Evolutionary conservation across 192 early-diverging fungal species (phyloP).

Genomic region (Thoreauomyces humboldtii): DNA sequence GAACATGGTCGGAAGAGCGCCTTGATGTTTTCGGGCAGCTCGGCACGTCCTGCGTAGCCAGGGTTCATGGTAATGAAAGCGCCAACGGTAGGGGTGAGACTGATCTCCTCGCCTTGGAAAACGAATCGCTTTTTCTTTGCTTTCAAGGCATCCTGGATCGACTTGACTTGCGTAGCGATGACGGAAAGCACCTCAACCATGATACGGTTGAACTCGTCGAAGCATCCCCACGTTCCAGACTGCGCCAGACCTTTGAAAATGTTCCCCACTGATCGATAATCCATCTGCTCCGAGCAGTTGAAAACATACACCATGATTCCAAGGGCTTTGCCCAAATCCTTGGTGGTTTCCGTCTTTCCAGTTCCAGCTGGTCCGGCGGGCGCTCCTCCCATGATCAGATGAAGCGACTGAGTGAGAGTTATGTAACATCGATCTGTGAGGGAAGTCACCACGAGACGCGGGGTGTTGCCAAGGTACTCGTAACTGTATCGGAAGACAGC

Average conservation of each 20-base stretch:
- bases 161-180: constrained; percentile 65
- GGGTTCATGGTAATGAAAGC: constrained; percentile 68
- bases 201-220: constrained; percentile 67
- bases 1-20: constrained; percentile 66
- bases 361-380: constrained; percentile 64
- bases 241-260: constrained; percentile 69
- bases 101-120: constrained; percentile 67
- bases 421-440: constrained; percentile 69
- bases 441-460: constrained; percentile 62
- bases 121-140: constrained; percentile 66
- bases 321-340: constrained; percentile 65
- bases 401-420: constrained; percentile 62
- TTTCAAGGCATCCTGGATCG: constrained; percentile 61
- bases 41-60: constrained; percentile 64
- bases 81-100: constrained; percentile 54
- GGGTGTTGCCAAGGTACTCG: constrained; percentile 66
- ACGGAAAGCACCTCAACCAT: constrained; percentile 66
- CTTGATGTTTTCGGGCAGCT: constrained; percentile 68
- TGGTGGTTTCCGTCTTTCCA: constrained; percentile 59
- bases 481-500: constrained; percentile 62
- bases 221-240: constrained; percentile 65
- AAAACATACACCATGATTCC: constrained; percentile 71
- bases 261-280: constrained; percentile 67
- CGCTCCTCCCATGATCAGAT: constrained; percentile 66
- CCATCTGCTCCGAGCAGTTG: constrained; percentile 70